A percentile compares a stretch with the other conserved stretches of the same genome.
Conservation (phyloP, 257 asterid genomes). For the Oldenlandia corymbosa region DNA sequence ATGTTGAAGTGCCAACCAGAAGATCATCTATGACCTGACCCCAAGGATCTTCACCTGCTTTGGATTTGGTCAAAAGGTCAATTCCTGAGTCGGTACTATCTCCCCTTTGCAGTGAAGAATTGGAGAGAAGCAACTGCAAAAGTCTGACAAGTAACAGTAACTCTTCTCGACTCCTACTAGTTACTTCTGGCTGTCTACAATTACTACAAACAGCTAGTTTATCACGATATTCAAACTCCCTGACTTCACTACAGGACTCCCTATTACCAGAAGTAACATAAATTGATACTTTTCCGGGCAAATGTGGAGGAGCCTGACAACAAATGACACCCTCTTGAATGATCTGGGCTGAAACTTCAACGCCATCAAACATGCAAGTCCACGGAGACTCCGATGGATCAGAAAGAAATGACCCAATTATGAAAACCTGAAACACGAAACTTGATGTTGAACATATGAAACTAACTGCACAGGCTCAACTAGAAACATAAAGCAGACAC, state of each 20-base stretch:
- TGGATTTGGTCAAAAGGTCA: conserved; percentile 43
- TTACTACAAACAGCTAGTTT: conserved; percentile 39
- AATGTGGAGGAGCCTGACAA: conserved; percentile 73
- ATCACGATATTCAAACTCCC: conserved; percentile 70
- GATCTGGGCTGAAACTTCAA: conserved; percentile 75
- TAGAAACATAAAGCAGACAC: not conserved
- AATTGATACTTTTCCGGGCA: conserved; percentile 67
- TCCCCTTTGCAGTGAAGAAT: conserved; percentile 28
- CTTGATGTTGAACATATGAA: conserved; percentile 18
- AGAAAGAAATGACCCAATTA: conserved; percentile 76
- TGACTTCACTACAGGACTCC: conserved; percentile 84
- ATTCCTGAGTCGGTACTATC: conserved; percentile 36
- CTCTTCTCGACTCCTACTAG: conserved; percentile 56
- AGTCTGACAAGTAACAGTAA: conserved; percentile 67
- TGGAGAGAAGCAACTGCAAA: conserved; percentile 71
- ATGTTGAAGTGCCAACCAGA: conserved; percentile 48
- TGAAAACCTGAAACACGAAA: conserved; percentile 53
- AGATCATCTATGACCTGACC: conserved; percentile 59
- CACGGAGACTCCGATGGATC: conserved; percentile 59
- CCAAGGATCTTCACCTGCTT: conserved; percentile 54
- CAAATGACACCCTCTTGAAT: conserved; percentile 81
- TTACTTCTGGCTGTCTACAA: conserved; percentile 37
- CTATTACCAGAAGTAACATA: conserved; percentile 71
- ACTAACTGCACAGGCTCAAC: not conserved
- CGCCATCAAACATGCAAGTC: conserved; percentile 93